These are phyloP conservation scores for Phylloporus sp. DNA, from an alignment of 768 basidiomycete species.

Conservation along the genomic window DNA sequence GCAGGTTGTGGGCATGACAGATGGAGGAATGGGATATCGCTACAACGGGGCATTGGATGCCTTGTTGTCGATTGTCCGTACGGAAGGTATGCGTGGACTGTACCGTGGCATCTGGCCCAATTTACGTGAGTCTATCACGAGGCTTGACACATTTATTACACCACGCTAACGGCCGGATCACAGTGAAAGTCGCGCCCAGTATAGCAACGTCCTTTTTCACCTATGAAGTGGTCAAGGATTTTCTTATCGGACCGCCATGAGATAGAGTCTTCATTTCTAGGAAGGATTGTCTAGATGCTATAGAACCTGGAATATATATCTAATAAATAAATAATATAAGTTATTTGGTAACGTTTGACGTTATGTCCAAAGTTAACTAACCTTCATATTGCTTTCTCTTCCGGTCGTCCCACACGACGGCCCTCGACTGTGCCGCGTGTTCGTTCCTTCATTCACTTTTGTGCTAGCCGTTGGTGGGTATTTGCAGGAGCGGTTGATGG, in stretches of 20 bases:
- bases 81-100: slow-evolving; percentile 73
- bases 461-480: slow-evolving; percentile 6
- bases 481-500: slow-evolving; percentile 17
- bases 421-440: slow-evolving; percentile 14
- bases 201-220: slow-evolving; percentile 86
- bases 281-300: not conserved
- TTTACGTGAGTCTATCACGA: slow-evolving; percentile 51
- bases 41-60: slow-evolving; percentile 84
- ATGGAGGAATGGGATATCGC: slow-evolving; percentile 52
- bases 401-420: slow-evolving; percentile 12
- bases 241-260: slow-evolving; percentile 35
- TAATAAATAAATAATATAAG: slow-evolving; percentile 4
- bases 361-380: slow-evolving; percentile 5
- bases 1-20: slow-evolving; percentile 84
- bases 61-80: slow-evolving; percentile 57
- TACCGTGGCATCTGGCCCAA: slow-evolving; percentile 91
- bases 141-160: not conserved
- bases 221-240: slow-evolving; percentile 64
- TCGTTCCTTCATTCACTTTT: slow-evolving; percentile 9
- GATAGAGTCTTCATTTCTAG: not conserved
- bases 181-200: slow-evolving; percentile 89
- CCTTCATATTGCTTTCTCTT: not conserved
- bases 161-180: slow-evolving; percentile 9
- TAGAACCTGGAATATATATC: not conserved
- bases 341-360: slow-evolving; percentile 1